A percentile compares a stretch with the other conserved stretches of the same genome.
Conservation (phyloP, 208 protist genomes). For the Leptomonas seymouri region DNA sequence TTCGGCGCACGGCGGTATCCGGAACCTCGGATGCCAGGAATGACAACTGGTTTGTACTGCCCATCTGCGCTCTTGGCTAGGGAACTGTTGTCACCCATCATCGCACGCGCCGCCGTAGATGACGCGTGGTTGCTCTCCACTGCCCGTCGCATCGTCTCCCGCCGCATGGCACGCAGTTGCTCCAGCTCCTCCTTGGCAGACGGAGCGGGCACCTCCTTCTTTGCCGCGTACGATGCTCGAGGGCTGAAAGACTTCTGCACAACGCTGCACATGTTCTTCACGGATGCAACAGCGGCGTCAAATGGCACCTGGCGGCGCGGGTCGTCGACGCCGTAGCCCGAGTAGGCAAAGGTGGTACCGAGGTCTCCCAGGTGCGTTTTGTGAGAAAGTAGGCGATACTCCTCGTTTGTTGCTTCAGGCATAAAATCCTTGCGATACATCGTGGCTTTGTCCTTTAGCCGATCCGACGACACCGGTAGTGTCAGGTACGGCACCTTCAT, state of each 20-base stretch:
- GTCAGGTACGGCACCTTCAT: conserved; percentile 80
- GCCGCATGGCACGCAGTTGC: conserved; percentile 49
- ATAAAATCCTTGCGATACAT: conserved; percentile 73
- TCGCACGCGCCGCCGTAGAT: background rate
- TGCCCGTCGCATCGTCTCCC: conserved; percentile 33
- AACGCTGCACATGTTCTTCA: conserved; percentile 54
- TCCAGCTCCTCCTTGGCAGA: conserved; percentile 57
- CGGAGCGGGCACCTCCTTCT: background rate
- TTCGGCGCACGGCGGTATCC: conserved; percentile 59
- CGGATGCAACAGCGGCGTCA: conserved; percentile 50
- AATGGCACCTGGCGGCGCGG: conserved; percentile 53
- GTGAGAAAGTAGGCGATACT: conserved; percentile 64
- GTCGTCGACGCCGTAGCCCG: conserved; percentile 66
- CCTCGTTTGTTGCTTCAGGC: conserved; percentile 26
- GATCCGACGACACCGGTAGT: conserved; percentile 47
- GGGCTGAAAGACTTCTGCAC: conserved; percentile 61
- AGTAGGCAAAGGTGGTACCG: conserved; percentile 73
- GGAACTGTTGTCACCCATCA: background rate
- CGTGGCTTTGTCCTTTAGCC: conserved; percentile 45
- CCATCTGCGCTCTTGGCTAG: background rate
- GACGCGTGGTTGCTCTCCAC: conserved; percentile 6
- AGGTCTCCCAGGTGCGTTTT: conserved; percentile 63
- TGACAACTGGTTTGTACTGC: conserved; percentile 29
- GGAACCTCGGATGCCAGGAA: conserved; percentile 56
- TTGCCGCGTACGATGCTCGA: conserved; percentile 32